Evolutionary conservation across 306 rosid genomes (phyloP), one percentile per base, ranked within the genome.

Genomic region (Prunus salicina): DNA sequence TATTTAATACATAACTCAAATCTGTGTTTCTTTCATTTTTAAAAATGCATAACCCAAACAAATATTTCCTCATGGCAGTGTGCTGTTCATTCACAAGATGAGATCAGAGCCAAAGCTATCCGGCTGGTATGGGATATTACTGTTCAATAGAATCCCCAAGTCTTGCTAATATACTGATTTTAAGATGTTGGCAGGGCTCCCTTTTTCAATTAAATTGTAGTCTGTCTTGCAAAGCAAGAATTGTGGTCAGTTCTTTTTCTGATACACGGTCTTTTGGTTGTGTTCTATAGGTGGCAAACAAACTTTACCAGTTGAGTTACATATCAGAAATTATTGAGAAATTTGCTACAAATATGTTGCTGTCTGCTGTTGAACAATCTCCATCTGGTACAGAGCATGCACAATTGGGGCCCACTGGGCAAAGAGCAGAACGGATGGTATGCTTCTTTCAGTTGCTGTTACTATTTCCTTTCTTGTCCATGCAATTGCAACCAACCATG

Each of bases 21-120:
- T 60, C 64, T 5, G 25, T 56, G 14, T 67, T 10, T 19, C 5
- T n/a, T 4, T 15, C 5, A 27, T 13, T 28, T 62, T 28, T 14
- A 32, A 15, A 34, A 19, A 43, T 66, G 27, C 15, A 11, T 41
- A 64, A 71, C 72, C 55, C 20, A 61, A 14, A 64, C 12, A 53
- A 78, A 28, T 77, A 64, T 80, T 75, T 81, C 57, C 72, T 64
- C 18, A 45, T 87, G 81, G 87, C 93, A 95, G 99, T 95, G 99
- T 87, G 92, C 97, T 69, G 83, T 89, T 41, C 99, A 95, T 82
- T 45, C 90, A n/a, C 97, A 95, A 83, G 97, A 92, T 77, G 97
- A 95, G 81, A 91, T 92, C 73, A 92, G 99, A 76, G 90, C 99
- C 69, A 95, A 89, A 88, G 97, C 97, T 86, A 92, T 92, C 64